Base-by-base conservation (phyloP, 2,329 filamentous ascomycete genomes). In the Diplodia seriata region DNA sequence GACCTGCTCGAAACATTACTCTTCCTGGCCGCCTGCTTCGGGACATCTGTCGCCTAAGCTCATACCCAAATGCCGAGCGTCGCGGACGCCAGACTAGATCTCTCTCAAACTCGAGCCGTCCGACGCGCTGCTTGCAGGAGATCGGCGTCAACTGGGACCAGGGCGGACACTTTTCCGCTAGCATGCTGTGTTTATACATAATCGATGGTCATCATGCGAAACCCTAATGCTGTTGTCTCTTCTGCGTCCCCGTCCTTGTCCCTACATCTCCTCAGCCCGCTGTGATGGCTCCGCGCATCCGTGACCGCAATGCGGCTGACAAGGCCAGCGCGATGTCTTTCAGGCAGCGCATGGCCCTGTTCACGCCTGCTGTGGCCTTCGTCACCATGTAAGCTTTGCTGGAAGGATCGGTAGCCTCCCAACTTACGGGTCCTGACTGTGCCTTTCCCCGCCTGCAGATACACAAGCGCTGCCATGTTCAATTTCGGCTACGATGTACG, bases 381-480 rank as follows among this genome's bases (percentile, higher is more conserved):
- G 62, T 65, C 38, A 65, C 62, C 23, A 65, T 65, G 62, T 65
- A 55, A 54, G 62, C 51, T 14, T 29, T 18, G 18, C 50, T 20
- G 12, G 20, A 4, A 23, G 23, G 38, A 9, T 15, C 7, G 3
- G 14, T 50, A 8, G n/a, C 15, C 26, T 15, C 4, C 4, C 20
- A 3, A 18, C 9, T 7, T 38, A 8, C 8, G 15, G 5, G 12
- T 11, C 15, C 40, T 61, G 40, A 63, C 47, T n/a, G 4, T 55
- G 20, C 23, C 7, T 55, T 23, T 4, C 53, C 31, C 7, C 23
- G 23, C 14, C 26, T 9, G 43, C 20, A 65, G 62, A 65, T 65
- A 65, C 20, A 65, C 62, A 23, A 65, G 62, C 62, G 62, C 62
- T 29, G 62, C 62, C 62, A 65, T 65, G 62, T 65, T 65, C 51